Base-by-base conservation (phyloP, 805 yeast species). In the Saccharomycopsis microspora region DNA sequence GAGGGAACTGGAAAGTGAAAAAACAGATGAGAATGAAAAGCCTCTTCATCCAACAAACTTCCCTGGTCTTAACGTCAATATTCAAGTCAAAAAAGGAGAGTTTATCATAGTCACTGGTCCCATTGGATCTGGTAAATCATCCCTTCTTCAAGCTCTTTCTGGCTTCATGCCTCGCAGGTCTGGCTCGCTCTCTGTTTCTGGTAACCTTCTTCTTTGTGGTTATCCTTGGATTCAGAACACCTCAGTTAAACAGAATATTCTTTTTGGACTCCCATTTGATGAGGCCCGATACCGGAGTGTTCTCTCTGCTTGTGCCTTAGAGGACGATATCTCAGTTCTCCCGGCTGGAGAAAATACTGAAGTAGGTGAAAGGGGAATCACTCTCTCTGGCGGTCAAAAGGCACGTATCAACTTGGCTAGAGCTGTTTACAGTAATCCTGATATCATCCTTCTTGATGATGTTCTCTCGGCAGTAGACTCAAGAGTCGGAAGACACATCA, bases 91-190 rank as follows among this genome's bases (percentile, higher is more conserved):
- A 41, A 72, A 70, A 43, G 80, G 80, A 28, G 89, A 83, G 58
- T 80, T 85, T 48, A 65, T 85, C 5, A 82, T 84, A 50, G 71
- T 85, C 30, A 83, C 90, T 0, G 95, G 95, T 33, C 58, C 78
- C 3, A 82, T 85, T 56, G 94, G 94, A 1, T 70, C 83, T 3
- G 94, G 95, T 42, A 85, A 85, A 59, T 69, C 88, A 0, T 81
- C 89, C 0, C 64, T 85, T 30, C 67, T 85, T 43, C 68, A 68
- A 54, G 87, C 89, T 0, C 58, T 85, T 10, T 64, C 83, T 4
- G 93, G 93, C 0, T 70, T 74, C 49, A 83, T 85, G 84, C 67
- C 68, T 5, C 70, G 72, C 49, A 61, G 58, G 0, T 32, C 54
- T 0, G 94, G 94, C 11, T 32, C 59, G 0, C 64, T 82, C 6